Conservation (phyloP, 352 stramenopile species). For the Phytopythium litorale region DNA sequence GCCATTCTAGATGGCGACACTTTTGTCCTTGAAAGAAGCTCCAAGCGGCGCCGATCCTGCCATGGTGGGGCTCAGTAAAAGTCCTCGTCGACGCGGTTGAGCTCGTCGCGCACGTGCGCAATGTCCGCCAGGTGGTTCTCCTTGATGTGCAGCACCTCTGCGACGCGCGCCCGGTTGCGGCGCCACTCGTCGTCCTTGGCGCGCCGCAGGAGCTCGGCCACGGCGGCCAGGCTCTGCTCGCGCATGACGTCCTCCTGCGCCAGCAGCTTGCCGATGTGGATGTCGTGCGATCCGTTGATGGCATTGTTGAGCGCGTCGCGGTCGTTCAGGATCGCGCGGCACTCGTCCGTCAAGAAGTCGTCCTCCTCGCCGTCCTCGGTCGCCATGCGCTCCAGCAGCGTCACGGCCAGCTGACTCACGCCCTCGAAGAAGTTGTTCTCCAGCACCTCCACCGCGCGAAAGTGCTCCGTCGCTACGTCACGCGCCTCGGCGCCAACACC, state of each 20-base stretch:
- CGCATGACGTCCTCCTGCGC: constrained; percentile 83
- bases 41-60: no score
- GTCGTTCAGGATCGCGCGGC: constrained; percentile 76
- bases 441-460: constrained; percentile 86
- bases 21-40: not conserved
- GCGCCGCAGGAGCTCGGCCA: constrained; percentile 55
- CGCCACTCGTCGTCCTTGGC: constrained; percentile 68
- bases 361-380: constrained; percentile 77
- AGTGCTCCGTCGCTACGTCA: constrained; percentile 77
- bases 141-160: constrained; percentile 71
- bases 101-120: constrained; percentile 58
- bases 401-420: constrained; percentile 75
- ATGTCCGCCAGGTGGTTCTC: constrained; percentile 69
- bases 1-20: not conserved
- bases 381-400: constrained; percentile 71
- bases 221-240: constrained; percentile 72
- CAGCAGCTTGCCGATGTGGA: constrained; percentile 89
- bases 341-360: constrained; percentile 76
- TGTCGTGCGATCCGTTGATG: constrained; percentile 90
- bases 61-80: constrained; percentile 40
- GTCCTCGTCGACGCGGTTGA: constrained; percentile 74
- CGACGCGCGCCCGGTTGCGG: constrained; percentile 67
- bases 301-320: constrained; percentile 81
- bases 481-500: constrained; percentile 53
- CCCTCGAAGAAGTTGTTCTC: constrained; percentile 91